Evolutionary conservation across 139 green algal species (phyloP).

Genomic region (Chlorella sp.): DNA sequence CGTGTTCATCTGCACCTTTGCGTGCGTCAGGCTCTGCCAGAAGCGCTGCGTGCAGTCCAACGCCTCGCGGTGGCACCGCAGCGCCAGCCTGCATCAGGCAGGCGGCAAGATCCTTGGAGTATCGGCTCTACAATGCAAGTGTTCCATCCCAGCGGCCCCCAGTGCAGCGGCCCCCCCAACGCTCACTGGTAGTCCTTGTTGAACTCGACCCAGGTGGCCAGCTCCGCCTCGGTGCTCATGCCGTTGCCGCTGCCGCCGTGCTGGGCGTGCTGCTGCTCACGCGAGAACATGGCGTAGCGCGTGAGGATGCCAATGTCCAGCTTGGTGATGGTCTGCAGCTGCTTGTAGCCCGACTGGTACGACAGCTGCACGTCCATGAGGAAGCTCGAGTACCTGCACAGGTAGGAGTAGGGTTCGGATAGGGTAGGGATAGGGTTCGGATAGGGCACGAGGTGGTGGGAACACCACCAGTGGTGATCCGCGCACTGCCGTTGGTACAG

Average conservation of each 20-base stretch:
- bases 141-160: too few species aligned
- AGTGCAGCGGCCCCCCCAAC: too few species aligned
- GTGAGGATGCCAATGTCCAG: conserved; percentile 17
- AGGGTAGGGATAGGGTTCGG: too few species aligned
- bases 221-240: conserved; percentile 21
- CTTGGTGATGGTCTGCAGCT: conserved; percentile 8
- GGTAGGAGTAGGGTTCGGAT: too few species aligned
- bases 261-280: conserved; percentile 35
- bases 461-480: too few species aligned
- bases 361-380: conserved; percentile 26
- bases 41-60: conserved; percentile 24
- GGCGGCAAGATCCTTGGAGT: too few species aligned
- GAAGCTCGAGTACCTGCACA: conserved; percentile 38
- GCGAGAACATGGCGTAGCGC: conserved; percentile 35
- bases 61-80: conserved; percentile 19
- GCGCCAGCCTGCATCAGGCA: conserved; percentile 5
- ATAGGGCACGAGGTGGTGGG: too few species aligned
- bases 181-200: conserved; percentile 33
- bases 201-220: conserved; percentile 44
- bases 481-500: too few species aligned
- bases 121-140: too few species aligned
- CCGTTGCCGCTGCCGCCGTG: background rate
- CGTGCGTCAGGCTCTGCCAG: conserved; percentile 26
- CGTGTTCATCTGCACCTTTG: conserved; percentile 15
- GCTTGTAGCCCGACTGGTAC: conserved; percentile 7